Evolutionary conservation across 352 stramenopile species (phyloP).

Genomic region (Pythium inflatum): DNA sequence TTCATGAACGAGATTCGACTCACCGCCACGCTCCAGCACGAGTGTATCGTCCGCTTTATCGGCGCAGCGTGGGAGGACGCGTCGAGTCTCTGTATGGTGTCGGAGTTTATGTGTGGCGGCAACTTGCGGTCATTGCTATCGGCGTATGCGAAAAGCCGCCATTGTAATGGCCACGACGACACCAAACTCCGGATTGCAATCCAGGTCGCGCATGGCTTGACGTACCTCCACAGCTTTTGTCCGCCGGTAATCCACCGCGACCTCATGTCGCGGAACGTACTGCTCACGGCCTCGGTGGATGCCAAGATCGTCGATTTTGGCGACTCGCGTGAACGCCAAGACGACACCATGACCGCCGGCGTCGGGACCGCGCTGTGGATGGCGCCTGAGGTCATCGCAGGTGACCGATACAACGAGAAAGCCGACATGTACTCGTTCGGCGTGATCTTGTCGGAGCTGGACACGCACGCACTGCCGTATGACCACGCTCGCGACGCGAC

Average conservation of each 20-base stretch:
- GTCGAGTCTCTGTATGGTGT: conserved; percentile 8
- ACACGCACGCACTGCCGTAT: conserved; percentile 39
- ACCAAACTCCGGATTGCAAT: neutral
- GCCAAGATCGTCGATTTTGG: conserved; percentile 58
- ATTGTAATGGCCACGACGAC: neutral
- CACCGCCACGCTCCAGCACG: neutral
- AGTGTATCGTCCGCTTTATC: conserved; percentile 7
- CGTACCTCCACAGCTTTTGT: neutral
- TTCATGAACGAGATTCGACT: neutral
- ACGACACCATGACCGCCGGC: conserved; percentile 42
- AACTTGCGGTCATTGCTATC: neutral
- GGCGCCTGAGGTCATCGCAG: conserved; percentile 43
- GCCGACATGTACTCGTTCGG: conserved; percentile 89
- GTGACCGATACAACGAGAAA: conserved; percentile 28
- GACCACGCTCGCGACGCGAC: conserved; percentile 15
- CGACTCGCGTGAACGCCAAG: conserved; percentile 34
- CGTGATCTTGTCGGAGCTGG: conserved; percentile 62
- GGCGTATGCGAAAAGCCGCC: too few species aligned
- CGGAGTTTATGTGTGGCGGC: conserved; percentile 4
- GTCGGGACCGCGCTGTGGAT: conserved; percentile 49
- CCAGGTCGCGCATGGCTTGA: neutral
- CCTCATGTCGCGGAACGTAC: conserved; percentile 35
- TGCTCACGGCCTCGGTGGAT: conserved; percentile 35
- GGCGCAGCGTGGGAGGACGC: neutral
- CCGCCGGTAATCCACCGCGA: neutral